Conservation (phyloP, 139 green algal species). For the Spirogloea muscicola region DNA sequence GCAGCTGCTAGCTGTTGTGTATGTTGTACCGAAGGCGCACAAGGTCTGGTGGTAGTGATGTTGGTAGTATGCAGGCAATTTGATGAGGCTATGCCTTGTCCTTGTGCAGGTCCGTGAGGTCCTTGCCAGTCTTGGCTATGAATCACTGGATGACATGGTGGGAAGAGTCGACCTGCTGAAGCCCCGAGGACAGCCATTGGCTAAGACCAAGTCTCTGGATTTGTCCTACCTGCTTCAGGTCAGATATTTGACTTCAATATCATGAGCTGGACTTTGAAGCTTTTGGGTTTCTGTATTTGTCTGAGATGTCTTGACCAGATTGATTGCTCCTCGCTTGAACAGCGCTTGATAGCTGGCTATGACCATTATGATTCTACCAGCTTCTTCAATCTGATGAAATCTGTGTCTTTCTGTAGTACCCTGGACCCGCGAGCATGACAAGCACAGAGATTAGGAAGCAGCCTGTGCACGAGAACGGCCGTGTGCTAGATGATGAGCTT, state of each 20-base stretch:
- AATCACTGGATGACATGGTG: conserved; percentile 87
- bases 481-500: conserved; percentile 86
- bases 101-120: conserved; percentile 57
- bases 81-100: background rate
- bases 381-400: too few species aligned
- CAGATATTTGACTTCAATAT: too few species aligned
- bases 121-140: conserved; percentile 79
- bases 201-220: conserved; percentile 90
- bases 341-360: too few species aligned
- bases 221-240: conserved; percentile 82
- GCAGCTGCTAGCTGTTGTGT: background rate
- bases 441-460: conserved; percentile 46
- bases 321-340: too few species aligned
- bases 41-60: background rate
- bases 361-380: too few species aligned
- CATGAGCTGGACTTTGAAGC: too few species aligned
- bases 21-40: background rate
- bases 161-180: conserved; percentile 64
- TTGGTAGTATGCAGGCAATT: background rate
- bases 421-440: too few species aligned
- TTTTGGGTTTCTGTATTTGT: background rate
- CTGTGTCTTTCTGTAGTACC: too few species aligned
- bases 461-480: conserved; percentile 52
- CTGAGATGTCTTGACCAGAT: background rate
- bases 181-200: conserved; percentile 64